Conservation (phyloP, 768 basidiomycete species). For the Hebeloma cylindrosporum region DNA sequence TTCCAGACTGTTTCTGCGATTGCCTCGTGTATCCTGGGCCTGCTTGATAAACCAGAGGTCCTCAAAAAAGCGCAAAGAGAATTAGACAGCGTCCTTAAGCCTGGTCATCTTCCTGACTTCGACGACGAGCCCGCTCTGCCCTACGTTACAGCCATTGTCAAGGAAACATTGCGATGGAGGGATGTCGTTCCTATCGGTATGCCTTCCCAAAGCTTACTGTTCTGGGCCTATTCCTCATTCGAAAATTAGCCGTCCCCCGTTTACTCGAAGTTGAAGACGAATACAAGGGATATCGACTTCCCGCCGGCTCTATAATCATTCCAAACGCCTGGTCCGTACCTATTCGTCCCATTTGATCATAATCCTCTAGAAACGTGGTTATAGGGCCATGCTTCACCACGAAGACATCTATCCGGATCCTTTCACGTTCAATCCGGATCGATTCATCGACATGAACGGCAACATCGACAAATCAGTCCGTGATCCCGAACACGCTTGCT, state of each 20-base stretch:
- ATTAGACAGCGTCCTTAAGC: slow-evolving; percentile 34
- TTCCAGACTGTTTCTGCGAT: slow-evolving; percentile 28
- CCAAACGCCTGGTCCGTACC: slow-evolving; percentile 29
- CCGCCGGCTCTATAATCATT: slow-evolving; percentile 26
- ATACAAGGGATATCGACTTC: slow-evolving; percentile 26
- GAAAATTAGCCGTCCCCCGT: slow-evolving; percentile 13
- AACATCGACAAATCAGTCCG: slow-evolving; percentile 21
- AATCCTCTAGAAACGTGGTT: neutral
- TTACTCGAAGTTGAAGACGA: slow-evolving; percentile 18
- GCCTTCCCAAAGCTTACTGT: neutral
- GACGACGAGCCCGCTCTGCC: slow-evolving; percentile 28
- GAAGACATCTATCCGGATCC: slow-evolving; percentile 19
- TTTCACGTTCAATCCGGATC: slow-evolving; percentile 20
- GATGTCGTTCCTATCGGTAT: slow-evolving; percentile 33
- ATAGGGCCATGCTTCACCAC: slow-evolving; percentile 30
- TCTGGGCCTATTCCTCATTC: neutral
- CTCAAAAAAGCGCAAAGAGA: slow-evolving; percentile 35
- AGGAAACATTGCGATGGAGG: slow-evolving; percentile 33
- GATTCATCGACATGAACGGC: slow-evolving; percentile 19
- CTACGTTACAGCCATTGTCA: slow-evolving; percentile 32
- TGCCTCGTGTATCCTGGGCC: slow-evolving; percentile 32
- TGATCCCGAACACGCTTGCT: slow-evolving; percentile 25
- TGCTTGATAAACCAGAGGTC: slow-evolving; percentile 32
- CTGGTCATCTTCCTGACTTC: slow-evolving; percentile 33
- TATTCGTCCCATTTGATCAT: neutral